A percentile compares a stretch with the other conserved stretches of the same genome.
phyloP scores from a whole-genome alignment of 768 basidiomycete species.

The Lactarius pseudohatsudake region DNA sequence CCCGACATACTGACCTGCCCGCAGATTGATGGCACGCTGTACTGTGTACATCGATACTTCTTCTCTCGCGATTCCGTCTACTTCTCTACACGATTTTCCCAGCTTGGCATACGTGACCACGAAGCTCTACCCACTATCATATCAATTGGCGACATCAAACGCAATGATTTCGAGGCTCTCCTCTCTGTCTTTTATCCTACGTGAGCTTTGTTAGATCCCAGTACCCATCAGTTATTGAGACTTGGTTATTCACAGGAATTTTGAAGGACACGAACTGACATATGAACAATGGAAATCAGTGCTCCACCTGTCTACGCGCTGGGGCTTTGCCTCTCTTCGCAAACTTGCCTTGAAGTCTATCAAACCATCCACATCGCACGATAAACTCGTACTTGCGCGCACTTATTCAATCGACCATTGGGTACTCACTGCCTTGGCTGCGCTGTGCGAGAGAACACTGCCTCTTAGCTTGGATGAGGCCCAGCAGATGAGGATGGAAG shows the following conservation, averaged over 20 bases:
- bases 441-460: constrained; percentile 8
- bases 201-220: too few relatives aligned
- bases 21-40: too few relatives aligned
- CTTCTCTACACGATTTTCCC: too few relatives aligned
- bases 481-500: constrained; percentile 12
- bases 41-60: too few relatives aligned
- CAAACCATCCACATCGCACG: constrained; percentile 14
- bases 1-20: too few relatives aligned
- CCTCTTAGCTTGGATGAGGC: constrained; percentile 18
- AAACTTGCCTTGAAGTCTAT: neutral
- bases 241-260: neutral
- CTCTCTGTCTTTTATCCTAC: too few relatives aligned
- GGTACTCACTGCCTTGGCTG: constrained; percentile 15
- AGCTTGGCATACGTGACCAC: too few relatives aligned
- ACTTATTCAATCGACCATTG: constrained; percentile 15
- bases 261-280: constrained; percentile 6
- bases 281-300: constrained; percentile 34
- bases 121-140: too few relatives aligned
- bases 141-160: too few relatives aligned
- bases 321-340: constrained; percentile 35
- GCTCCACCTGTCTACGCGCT: constrained; percentile 34
- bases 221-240: too few relatives aligned
- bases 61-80: too few relatives aligned
- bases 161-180: too few relatives aligned
- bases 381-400: constrained; percentile 15